Conservation (phyloP, 805 yeast species). For the Suhomyces sp. region DNA sequence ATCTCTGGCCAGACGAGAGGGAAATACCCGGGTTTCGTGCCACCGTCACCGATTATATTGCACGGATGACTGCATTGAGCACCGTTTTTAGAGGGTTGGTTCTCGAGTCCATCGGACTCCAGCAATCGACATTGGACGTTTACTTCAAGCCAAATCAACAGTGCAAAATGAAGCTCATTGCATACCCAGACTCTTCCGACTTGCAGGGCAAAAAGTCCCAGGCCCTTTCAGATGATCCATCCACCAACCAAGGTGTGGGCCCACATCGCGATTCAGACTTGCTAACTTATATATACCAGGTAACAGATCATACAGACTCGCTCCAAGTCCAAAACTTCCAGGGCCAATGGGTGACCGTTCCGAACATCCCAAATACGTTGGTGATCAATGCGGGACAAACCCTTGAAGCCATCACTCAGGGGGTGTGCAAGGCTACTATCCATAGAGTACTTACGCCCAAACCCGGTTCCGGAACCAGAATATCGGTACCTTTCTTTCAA, state of each 20-base stretch:
- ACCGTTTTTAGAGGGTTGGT: conserved; percentile 43
- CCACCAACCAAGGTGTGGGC: conserved; percentile 51
- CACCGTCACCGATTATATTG: conserved; percentile 41
- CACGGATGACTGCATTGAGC: conserved; percentile 44
- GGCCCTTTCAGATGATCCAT: conserved; percentile 27
- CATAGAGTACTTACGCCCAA: conserved; percentile 51
- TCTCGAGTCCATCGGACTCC: conserved; percentile 54
- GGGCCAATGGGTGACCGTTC: conserved; percentile 57
- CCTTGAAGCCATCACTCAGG: conserved; percentile 56
- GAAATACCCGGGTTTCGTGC: conserved; percentile 44
- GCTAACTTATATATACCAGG: conserved; percentile 59
- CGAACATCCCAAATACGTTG: conserved; percentile 45
- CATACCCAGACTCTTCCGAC: conserved; percentile 48
- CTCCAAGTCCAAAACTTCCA: conserved; percentile 54
- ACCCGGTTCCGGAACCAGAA: conserved; percentile 37
- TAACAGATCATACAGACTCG: conserved; percentile 45
- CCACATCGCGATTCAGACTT: conserved; percentile 68
- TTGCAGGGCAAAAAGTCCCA: conserved; percentile 19
- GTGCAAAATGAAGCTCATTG: conserved; percentile 51
- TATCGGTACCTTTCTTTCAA: conserved; percentile 49
- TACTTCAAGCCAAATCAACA: conserved; percentile 54
- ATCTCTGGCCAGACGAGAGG: conserved; percentile 47
- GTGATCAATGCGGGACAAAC: conserved; percentile 64
- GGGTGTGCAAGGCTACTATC: conserved; percentile 58
- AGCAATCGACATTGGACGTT: conserved; percentile 40